Percentiles rank a stretch among this genome's conserved stretches.
These are phyloP conservation scores for Paralagenidium karlingii DNA, from an alignment of 352 stramenopile species.

Conservation along the genomic window DNA sequence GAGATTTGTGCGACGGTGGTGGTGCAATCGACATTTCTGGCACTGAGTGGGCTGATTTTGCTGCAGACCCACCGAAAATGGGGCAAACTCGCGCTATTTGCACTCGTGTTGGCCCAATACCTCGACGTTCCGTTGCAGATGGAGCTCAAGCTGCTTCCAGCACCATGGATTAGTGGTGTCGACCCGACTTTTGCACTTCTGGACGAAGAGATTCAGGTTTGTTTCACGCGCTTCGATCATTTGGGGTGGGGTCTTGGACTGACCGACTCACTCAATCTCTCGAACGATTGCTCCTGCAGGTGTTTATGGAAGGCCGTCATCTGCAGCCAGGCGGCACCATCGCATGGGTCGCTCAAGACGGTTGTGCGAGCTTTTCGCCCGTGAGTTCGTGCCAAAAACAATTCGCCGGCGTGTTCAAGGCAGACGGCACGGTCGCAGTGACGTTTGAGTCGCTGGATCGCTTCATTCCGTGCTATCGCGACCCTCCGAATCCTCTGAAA, in stretches of 20 bases:
- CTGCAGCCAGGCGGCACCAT: constrained; percentile 59
- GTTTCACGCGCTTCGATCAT: not conserved
- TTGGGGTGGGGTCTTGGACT: not conserved
- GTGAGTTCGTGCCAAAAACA: constrained; percentile 60
- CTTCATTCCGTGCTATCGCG: constrained; percentile 79
- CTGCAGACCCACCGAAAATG: constrained; percentile 41
- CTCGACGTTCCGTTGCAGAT: constrained; percentile 30
- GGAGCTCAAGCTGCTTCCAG: constrained; percentile 37
- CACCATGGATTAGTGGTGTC: constrained; percentile 34
- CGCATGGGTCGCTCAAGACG: constrained; percentile 73
- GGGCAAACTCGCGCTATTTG: constrained; percentile 29
- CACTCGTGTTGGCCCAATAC: constrained; percentile 26
- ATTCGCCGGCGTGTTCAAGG: constrained; percentile 43
- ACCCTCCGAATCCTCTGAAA: constrained; percentile 62
- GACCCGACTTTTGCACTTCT: constrained; percentile 60
- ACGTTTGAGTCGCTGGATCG: constrained; percentile 66
- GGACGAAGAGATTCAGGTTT: constrained; percentile 53
- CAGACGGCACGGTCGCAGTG: constrained; percentile 38
- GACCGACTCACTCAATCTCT: not conserved
- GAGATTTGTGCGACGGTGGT: constrained; percentile 41
- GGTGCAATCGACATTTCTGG: constrained; percentile 28
- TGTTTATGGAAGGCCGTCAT: constrained; percentile 54
- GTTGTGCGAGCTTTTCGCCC: constrained; percentile 42
- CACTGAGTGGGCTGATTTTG: constrained; percentile 25
- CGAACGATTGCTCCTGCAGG: constrained; percentile 5